These are phyloP conservation scores for Jackrogersella multiformis DNA, from an alignment of 495 filamentous ascomycete genomes.

Conservation along the genomic window DNA sequence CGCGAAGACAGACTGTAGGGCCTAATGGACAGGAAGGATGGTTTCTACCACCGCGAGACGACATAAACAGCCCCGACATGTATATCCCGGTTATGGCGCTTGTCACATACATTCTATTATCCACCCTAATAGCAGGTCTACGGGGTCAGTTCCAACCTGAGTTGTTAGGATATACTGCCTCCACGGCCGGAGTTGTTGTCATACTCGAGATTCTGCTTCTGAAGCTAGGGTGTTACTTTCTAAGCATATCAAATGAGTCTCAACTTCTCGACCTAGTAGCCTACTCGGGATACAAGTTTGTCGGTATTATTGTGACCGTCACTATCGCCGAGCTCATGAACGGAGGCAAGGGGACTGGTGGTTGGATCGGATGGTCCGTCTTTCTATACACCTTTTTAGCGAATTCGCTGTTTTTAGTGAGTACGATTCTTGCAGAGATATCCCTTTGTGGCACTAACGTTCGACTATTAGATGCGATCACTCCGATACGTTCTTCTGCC, in stretches of 20 bases:
- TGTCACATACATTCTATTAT: slow-evolving; percentile 95
- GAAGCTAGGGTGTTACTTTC: slow-evolving; percentile 91
- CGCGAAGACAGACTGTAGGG: slow-evolving; percentile 71
- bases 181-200: slow-evolving; percentile 81
- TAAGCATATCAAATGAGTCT: slow-evolving; percentile 85
- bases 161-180: slow-evolving; percentile 86
- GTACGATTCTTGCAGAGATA: slow-evolving; percentile 35
- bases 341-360: slow-evolving; percentile 78
- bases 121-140: slow-evolving; percentile 86
- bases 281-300: slow-evolving; percentile 98
- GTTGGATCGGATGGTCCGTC: slow-evolving; percentile 87
- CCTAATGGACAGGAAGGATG: slow-evolving; percentile 78
- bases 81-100: slow-evolving; percentile 97
- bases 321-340: slow-evolving; percentile 78
- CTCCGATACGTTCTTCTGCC: slow-evolving; percentile 95
- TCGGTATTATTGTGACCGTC: slow-evolving; percentile 90
- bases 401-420: slow-evolving; percentile 94
- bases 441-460: background rate
- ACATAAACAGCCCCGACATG: slow-evolving; percentile 98
- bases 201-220: slow-evolving; percentile 86
- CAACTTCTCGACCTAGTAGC: slow-evolving; percentile 93
- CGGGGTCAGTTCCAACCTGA: slow-evolving; percentile 95
- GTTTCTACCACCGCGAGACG: slow-evolving; percentile 94
- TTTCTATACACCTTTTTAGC: slow-evolving; percentile 92
- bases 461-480: slow-evolving; percentile 77